Base-by-base conservation (phyloP, 345 rosid species). In the Limnanthes douglasii region DNA sequence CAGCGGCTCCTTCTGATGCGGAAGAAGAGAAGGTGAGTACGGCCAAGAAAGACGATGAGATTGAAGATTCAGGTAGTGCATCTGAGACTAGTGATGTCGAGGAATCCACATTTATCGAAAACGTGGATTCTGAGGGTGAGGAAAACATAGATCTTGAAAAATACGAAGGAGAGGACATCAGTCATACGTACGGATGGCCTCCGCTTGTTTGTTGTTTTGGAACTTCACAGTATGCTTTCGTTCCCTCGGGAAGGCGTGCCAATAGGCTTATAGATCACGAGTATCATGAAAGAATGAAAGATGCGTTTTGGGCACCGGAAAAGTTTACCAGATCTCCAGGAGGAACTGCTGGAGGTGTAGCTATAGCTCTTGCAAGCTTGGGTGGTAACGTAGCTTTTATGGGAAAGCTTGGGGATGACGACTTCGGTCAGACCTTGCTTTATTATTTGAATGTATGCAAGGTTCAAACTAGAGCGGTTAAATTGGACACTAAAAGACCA, bases 141-240 rank as follows among this genome's bases (percentile, higher is more conserved):
- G 61, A 54, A 28, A 93, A 82, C 33, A 61, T 66, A 26, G 88
- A 73, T 29, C 40, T 82, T 51, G 68, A 34, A 15, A 71, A 54
- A 46, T 64, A 66, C 21, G 77, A 55, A 10, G 62, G 69, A 51
- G 85, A 75, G 33, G 95, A 78, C 48, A 64, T 82, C 41, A 73
- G 78, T 52, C 60, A 41, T 26, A 64, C 88, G 0, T 78, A 78
- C 42, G 88, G 88, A 25, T 86, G 86, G 94, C 97, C 97, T 53
- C 86, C 94, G 13, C 86, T 86, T 15, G 88, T 86, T 45, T 86
- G 97, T 51, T 86, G 97, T 63, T 86, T 86, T 39, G 97, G 97
- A 59, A 57, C 93, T 49, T 84, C 88, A 25, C 82, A 72, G 24
- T 84, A 78, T 61, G 86, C 81, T 35, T 86, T 86, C 57, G 69